phyloP scores from a whole-genome alignment of 2,329 filamentous ascomycete genomes.

The Colletotrichum acutatum region DNA sequence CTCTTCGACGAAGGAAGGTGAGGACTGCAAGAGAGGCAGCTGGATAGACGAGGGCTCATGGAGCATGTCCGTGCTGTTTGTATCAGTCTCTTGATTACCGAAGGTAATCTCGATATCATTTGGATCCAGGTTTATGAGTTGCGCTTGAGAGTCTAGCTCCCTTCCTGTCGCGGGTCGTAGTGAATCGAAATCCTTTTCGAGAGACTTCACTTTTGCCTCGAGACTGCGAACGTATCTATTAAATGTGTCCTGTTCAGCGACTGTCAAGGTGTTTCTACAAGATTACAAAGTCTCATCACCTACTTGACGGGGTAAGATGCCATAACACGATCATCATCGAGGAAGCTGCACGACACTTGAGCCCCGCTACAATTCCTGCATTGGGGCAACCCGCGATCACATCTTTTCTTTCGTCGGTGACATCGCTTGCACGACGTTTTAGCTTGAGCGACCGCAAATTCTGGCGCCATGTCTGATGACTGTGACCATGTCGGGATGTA shows the following conservation, averaged over 20 bases:
- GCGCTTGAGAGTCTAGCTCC: background rate
- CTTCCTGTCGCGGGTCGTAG: background rate
- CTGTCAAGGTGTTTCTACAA: background rate
- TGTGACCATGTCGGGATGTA: background rate
- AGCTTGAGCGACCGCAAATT: conserved; percentile 16
- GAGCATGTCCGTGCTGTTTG: background rate
- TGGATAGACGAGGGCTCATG: conserved; percentile 30
- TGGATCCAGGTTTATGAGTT: background rate
- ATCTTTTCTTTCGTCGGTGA: conserved; percentile 55
- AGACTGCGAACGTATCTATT: background rate
- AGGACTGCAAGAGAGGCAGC: conserved; percentile 30
- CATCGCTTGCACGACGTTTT: conserved; percentile 50
- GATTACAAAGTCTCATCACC: conserved; percentile 29
- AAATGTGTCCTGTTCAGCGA: background rate
- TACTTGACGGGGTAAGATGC: conserved; percentile 54
- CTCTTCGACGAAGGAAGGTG: conserved; percentile 45
- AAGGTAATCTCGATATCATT: background rate
- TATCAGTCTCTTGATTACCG: background rate
- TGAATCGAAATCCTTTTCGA: background rate
- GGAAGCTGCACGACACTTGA: conserved; percentile 52
- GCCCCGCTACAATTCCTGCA: conserved; percentile 52
- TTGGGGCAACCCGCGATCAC: conserved; percentile 50
- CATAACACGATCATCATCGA: conserved; percentile 49
- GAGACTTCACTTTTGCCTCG: background rate
- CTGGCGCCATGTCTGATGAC: background rate